Conservation (phyloP, 1,284 basidiomycete genomes). For the Kwoniella shivajii region DNA sequence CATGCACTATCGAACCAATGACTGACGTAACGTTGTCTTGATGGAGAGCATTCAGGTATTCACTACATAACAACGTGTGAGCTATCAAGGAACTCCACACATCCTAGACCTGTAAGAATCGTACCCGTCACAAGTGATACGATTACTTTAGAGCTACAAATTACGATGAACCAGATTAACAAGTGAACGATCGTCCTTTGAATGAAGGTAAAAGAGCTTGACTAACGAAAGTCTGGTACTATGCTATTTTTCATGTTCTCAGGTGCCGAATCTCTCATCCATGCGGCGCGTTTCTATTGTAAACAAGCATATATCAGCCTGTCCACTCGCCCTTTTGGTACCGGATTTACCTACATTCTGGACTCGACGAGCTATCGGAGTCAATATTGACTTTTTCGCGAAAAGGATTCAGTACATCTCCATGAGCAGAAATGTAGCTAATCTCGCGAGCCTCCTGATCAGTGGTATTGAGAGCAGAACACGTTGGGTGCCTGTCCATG, state of each 20-base stretch:
- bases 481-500: background rate
- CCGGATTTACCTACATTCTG: background rate
- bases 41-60: constrained; percentile 29
- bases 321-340: background rate
- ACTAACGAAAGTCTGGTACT: constrained; percentile 31
- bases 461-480: background rate
- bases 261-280: constrained; percentile 23
- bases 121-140: constrained; percentile 35
- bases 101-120: constrained; percentile 1
- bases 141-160: constrained; percentile 23
- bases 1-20: constrained; percentile 4
- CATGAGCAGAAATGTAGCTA: constrained; percentile 11
- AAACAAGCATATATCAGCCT: background rate
- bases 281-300: background rate
- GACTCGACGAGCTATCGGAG: background rate
- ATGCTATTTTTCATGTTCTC: constrained; percentile 15
- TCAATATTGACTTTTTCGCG: background rate
- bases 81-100: background rate
- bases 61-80: constrained; percentile 5
- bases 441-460: constrained; percentile 28
- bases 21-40: constrained; percentile 26
- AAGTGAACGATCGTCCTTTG: background rate
- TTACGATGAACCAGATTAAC: constrained; percentile 18
- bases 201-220: background rate
- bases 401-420: constrained; percentile 1